A percentile compares a stretch with the other conserved stretches of the same genome.
Evolutionary conservation across 257 asterid genomes (phyloP).

Genomic region (Linaria vulgaris): DNA sequence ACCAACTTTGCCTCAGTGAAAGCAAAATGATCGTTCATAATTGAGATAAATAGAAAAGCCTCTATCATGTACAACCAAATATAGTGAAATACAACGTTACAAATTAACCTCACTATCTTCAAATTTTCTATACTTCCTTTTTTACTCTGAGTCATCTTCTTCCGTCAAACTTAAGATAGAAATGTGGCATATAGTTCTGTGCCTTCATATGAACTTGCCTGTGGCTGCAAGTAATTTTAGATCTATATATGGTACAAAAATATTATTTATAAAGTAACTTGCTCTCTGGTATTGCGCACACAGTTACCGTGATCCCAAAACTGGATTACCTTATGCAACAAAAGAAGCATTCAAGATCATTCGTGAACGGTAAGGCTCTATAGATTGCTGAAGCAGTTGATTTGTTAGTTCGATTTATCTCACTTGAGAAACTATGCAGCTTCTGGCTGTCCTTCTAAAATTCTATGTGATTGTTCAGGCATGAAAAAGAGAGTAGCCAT

Average conservation of each 20-base stretch:
- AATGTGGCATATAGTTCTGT: neutral
- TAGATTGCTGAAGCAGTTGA: slow-evolving; percentile 4
- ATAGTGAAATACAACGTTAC: slow-evolving; percentile 11
- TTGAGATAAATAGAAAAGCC: neutral
- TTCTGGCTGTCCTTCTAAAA: neutral
- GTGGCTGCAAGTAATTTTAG: slow-evolving; percentile 9
- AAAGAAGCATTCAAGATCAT: slow-evolving; percentile 91
- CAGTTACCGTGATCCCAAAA: slow-evolving; percentile 89
- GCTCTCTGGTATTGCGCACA: slow-evolving; percentile 31
- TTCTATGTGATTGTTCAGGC: slow-evolving; percentile 36
- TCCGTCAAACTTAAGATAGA: neutral
- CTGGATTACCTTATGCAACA: slow-evolving; percentile 86
- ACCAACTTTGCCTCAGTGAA: neutral
- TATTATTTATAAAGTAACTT: slow-evolving; percentile 9
- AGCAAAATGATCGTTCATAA: neutral
- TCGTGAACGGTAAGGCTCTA: slow-evolving; percentile 56
- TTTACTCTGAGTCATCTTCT: neutral
- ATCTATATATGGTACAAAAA: neutral
- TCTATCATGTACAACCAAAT: neutral
- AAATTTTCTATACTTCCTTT: slow-evolving; percentile 2
- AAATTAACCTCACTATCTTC: neutral
- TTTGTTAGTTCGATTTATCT: slow-evolving; percentile 1
- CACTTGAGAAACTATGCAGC: slow-evolving; percentile 14
- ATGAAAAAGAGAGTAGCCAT: slow-evolving; percentile 44
- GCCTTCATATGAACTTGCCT: slow-evolving; percentile 11